Evolutionary conservation across 805 yeast species (phyloP).

Genomic region (Saccharomycopsis synnaedendra): DNA sequence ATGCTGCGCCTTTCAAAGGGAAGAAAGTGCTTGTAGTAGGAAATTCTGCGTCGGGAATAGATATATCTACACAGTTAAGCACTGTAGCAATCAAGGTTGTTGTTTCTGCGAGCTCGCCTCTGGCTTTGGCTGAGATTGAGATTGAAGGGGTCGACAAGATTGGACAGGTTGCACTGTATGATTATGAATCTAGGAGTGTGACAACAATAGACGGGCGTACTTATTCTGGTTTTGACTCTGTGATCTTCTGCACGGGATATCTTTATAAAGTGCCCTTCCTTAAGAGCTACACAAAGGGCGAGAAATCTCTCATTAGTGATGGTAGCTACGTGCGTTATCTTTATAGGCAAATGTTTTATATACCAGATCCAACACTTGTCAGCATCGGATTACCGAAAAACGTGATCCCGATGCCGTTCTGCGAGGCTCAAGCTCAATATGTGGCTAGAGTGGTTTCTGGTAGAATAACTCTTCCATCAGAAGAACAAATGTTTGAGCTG

Average conservation of each 20-base stretch:
- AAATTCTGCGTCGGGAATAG: slow-evolving; percentile 68
- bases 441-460: slow-evolving; percentile 53
- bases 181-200: too few relatives aligned
- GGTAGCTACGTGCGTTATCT: slow-evolving; percentile 39
- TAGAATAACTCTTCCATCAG: slow-evolving; percentile 37
- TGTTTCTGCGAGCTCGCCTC: too few relatives aligned
- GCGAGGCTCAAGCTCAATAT: slow-evolving; percentile 55
- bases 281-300: neutral
- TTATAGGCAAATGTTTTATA: slow-evolving; percentile 49
- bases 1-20: slow-evolving; percentile 28
- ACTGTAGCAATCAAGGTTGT: too few relatives aligned
- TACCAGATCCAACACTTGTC: slow-evolving; percentile 51
- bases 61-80: slow-evolving; percentile 42
- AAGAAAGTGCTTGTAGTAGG: slow-evolving; percentile 52
- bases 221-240: slow-evolving; percentile 31
- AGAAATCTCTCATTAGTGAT: slow-evolving; percentile 23
- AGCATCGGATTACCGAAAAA: slow-evolving; percentile 52
- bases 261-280: slow-evolving; percentile 18
- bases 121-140: too few relatives aligned
- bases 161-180: too few relatives aligned
- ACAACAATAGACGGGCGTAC: too few relatives aligned
- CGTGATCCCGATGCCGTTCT: slow-evolving; percentile 50
- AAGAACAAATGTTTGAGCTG: slow-evolving; percentile 28
- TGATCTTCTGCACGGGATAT: slow-evolving; percentile 71
- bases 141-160: too few relatives aligned